phyloP scores from a whole-genome alignment of 1,139 yeast species.

The Suhomyces terraborum region DNA sequence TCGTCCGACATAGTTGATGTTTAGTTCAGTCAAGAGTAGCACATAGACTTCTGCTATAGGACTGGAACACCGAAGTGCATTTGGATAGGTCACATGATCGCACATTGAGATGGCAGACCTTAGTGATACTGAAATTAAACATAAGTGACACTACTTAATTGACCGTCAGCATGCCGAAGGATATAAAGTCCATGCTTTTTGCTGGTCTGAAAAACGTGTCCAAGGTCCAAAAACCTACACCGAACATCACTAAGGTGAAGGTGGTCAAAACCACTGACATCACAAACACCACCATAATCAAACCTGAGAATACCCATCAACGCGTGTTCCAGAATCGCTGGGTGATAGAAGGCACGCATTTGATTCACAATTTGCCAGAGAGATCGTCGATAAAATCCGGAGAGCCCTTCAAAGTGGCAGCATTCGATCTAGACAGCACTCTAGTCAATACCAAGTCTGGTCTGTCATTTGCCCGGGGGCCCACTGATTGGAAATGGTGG shows the following conservation, averaged over 20 bases:
- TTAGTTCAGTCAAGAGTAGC: not conserved
- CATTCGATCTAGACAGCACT: slow-evolving; percentile 79
- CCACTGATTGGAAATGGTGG: slow-evolving; percentile 73
- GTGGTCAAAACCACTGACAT: not conserved
- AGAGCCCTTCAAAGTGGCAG: slow-evolving; percentile 49
- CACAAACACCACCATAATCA: not conserved
- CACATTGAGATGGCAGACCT: not conserved
- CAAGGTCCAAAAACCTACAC: slow-evolving; percentile 6
- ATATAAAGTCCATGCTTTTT: slow-evolving; percentile 10
- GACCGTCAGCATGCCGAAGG: slow-evolving; percentile 8
- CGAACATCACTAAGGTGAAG: not conserved
- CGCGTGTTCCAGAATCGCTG: slow-evolving; percentile 13
- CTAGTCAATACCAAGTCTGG: slow-evolving; percentile 64
- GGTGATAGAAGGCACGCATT: slow-evolving; percentile 32
- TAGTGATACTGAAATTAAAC: not conserved
- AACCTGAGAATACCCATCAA: not conserved
- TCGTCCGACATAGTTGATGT: slow-evolving; percentile 9
- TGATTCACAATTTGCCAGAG: slow-evolving; percentile 35
- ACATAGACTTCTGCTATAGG: no score
- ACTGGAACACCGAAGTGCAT: no score
- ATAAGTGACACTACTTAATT: no score
- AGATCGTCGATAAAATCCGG: slow-evolving; percentile 7
- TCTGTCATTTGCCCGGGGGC: slow-evolving; percentile 52
- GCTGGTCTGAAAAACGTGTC: slow-evolving; percentile 1
- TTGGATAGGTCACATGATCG: slow-evolving; percentile 1